Evolutionary conservation across 108 stramenopile species (phyloP).

Genomic region (Schizochytrium sp.): DNA sequence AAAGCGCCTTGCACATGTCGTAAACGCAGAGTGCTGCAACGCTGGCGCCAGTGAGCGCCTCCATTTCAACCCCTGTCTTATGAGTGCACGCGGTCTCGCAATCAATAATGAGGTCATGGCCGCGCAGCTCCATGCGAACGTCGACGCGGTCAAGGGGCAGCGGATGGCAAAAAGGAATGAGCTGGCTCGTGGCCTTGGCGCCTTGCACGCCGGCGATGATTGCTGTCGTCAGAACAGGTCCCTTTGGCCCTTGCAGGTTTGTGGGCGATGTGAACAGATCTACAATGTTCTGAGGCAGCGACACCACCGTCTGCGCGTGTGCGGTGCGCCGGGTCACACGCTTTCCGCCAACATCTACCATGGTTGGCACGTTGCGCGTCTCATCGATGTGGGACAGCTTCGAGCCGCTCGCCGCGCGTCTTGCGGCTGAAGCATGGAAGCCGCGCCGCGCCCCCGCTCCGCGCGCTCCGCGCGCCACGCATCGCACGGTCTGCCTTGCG

Average conservation of each 20-base stretch:
- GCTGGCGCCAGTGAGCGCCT: constrained; percentile 79
- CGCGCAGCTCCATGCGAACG: background rate
- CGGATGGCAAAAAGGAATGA: constrained; percentile 52
- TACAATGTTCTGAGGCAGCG: background rate
- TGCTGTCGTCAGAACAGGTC: constrained; percentile 49
- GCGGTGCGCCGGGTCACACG: background rate
- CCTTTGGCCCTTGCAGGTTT: constrained; percentile 38
- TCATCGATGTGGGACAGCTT: constrained; percentile 21
- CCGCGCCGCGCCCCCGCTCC: too few species aligned
- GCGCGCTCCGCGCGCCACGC: too few species aligned
- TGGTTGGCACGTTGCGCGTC: background rate
- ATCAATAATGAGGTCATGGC: background rate
- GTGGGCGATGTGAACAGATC: background rate
- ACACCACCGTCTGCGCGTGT: constrained; percentile 1
- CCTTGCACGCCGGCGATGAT: constrained; percentile 45
- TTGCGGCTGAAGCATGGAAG: too few species aligned
- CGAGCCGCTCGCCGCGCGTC: too few species aligned
- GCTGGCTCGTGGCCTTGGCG: constrained; percentile 38
- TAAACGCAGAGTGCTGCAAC: constrained; percentile 84
- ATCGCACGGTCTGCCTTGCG: too few species aligned
- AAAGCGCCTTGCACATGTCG: constrained; percentile 93
- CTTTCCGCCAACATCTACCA: constrained; percentile 29
- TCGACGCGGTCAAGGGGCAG: constrained; percentile 43
- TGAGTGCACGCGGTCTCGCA: constrained; percentile 26
- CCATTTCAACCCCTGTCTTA: constrained; percentile 97